Percentiles rank a stretch among this genome's conserved stretches.
Conservation (phyloP, 768 basidiomycete genomes). For the Auriscalpium orientale region DNA sequence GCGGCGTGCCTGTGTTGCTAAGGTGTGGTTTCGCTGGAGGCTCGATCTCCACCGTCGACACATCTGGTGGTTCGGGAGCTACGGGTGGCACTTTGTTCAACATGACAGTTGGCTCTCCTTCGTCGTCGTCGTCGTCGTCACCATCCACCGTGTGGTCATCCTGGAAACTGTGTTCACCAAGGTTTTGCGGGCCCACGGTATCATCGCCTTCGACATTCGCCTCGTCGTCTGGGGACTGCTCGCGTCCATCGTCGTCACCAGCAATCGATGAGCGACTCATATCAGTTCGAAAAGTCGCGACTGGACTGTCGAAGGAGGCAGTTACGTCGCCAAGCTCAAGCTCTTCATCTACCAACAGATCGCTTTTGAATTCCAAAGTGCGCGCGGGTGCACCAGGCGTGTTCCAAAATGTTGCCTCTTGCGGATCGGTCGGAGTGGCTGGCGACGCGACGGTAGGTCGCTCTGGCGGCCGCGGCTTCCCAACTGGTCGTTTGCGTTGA, state of each 20-base stretch:
- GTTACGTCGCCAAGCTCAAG: conserved; percentile 42
- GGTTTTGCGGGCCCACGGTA: background rate
- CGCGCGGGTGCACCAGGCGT: conserved; percentile 49
- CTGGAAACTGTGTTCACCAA: background rate
- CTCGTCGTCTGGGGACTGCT: background rate
- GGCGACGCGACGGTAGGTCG: conserved; percentile 18
- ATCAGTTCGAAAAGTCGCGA: conserved; percentile 16
- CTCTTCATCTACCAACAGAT: conserved; percentile 54
- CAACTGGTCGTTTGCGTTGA: conserved; percentile 13
- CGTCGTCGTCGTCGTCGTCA: conserved; percentile 19
- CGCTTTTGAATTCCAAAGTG: conserved; percentile 56
- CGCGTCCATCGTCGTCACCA: background rate
- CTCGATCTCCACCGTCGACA: background rate
- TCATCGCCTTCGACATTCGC: background rate
- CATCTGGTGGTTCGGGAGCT: conserved; percentile 10
- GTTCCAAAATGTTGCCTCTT: conserved; percentile 58
- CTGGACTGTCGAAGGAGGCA: conserved; percentile 36
- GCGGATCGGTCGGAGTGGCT: conserved; percentile 19
- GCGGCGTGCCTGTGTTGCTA: conserved; percentile 14
- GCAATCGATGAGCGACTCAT: background rate
- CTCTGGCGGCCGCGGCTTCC: conserved; percentile 12
- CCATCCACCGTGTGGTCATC: conserved; percentile 1
- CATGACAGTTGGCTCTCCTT: conserved; percentile 22
- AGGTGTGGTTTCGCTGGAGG: conserved; percentile 1
- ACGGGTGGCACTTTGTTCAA: conserved; percentile 25